Percentiles rank a stretch among this genome's conserved stretches.
These are phyloP conservation scores for Mangifera indica DNA, from an alignment of 345 rosid genomes.

Conservation along the genomic window DNA sequence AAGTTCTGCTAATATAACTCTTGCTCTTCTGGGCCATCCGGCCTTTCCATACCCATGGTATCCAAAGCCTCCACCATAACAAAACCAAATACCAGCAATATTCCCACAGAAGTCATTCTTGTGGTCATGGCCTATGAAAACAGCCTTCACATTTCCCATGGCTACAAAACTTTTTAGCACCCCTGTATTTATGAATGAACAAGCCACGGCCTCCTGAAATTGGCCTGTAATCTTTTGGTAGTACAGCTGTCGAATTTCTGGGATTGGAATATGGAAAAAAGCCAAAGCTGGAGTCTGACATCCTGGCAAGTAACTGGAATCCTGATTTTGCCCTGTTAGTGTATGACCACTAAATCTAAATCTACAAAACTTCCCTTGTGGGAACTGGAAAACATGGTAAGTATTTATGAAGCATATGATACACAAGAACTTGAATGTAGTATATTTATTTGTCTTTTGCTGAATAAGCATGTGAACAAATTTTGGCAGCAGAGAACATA, in stretches of 20 bases:
- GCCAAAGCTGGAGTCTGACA: slow-evolving; percentile 36
- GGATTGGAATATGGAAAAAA: slow-evolving; percentile 87
- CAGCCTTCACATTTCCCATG: slow-evolving; percentile 80
- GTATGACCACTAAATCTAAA: slow-evolving; percentile 36
- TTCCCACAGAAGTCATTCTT: slow-evolving; percentile 82
- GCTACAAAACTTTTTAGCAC: slow-evolving; percentile 61
- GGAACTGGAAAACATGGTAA: slow-evolving; percentile 17
- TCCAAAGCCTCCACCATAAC: slow-evolving; percentile 95
- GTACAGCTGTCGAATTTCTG: slow-evolving; percentile 62
- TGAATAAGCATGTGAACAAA: background rate
- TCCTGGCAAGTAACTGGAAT: background rate
- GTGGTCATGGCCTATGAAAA: slow-evolving; percentile 87
- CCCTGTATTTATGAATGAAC: slow-evolving; percentile 68
- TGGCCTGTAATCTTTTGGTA: slow-evolving; percentile 53
- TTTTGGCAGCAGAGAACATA: too few relatives aligned
- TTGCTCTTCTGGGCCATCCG: slow-evolving; percentile 75
- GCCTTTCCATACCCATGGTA: slow-evolving; percentile 83
- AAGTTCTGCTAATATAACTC: slow-evolving; percentile 68
- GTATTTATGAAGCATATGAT: background rate
- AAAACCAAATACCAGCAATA: slow-evolving; percentile 74
- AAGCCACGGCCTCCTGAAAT: slow-evolving; percentile 76
- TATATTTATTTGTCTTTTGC: background rate
- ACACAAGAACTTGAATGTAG: background rate
- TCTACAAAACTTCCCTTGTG: slow-evolving; percentile 18
- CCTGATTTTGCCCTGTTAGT: slow-evolving; percentile 37